Evolutionary conservation across 768 basidiomycete genomes (phyloP), one percentile per base, ranked within the genome.

Genomic region (Rhizopogon vesiculosus): DNA sequence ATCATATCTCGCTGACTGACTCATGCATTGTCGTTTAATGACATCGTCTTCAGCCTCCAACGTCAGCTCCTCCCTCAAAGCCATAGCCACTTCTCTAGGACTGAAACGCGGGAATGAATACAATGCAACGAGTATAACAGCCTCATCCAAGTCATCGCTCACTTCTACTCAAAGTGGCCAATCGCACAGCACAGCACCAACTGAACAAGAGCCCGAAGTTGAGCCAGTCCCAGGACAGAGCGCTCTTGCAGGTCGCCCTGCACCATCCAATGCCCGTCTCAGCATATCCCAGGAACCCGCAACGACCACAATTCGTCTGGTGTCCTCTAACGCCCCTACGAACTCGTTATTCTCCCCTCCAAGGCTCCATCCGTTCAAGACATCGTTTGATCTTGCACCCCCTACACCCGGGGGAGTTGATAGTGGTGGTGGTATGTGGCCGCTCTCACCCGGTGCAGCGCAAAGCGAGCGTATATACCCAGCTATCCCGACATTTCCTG

Each of bases 51-150:
- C 66, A 87, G 83, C 75, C 39, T 77, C 82, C n/a, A 81, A 76
- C 15, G 81, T 91, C 15, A 73, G 77, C 43, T 89, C 89, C 1
- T 92, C 91, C 39, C 78, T 93, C 58, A 86, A 78, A 66, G 84
- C 86, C 0, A 74, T 93, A 42, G 91, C 87, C n/a, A 84, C 75
- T 42, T 89, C 90, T 12, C 74, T 90, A 29, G 86, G 87, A 41
- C 77, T 91, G 62, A 89, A 84, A 67, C 84, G 84, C 29, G 66
- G 71, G 38, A 29, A 54, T 16, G 33, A 0, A 15, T 35, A 28
- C 29, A 56, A 59, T 29, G 64, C 66, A 51, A 45, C 46, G 35
- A 43, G 35, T 16, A 48, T 29, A 29, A 54, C 58, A 0, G 42
- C 59, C 38, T 72, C 73, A 29, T 66, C 69, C 28, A 61, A 62